A percentile compares a stretch with the other conserved stretches of the same genome.
These are phyloP conservation scores for Penicillium sp. DNA, from an alignment of 2,329 filamentous ascomycete genomes.

Conservation along the genomic window DNA sequence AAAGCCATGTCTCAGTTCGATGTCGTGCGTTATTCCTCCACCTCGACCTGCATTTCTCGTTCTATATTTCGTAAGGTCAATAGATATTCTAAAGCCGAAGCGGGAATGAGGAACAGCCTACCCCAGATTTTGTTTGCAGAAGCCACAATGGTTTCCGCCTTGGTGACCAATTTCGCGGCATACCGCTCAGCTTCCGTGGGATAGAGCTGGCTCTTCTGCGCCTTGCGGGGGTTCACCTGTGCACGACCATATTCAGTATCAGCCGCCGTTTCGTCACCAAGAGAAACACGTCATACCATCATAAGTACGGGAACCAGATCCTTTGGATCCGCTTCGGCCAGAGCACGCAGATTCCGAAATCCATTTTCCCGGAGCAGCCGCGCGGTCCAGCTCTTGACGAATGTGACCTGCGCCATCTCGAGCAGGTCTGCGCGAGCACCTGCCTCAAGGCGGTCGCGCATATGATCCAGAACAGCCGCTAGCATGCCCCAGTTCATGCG, in stretches of 20 bases:
- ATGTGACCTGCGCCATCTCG: slow-evolving; percentile 67
- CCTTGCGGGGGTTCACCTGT: slow-evolving; percentile 65
- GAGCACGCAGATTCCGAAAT: slow-evolving; percentile 63
- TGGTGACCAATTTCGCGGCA: slow-evolving; percentile 61
- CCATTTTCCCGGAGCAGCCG: slow-evolving; percentile 73
- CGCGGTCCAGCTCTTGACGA: slow-evolving; percentile 74
- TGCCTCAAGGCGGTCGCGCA: slow-evolving; percentile 68
- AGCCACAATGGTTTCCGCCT: slow-evolving; percentile 65
- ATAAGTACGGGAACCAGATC: slow-evolving; percentile 70
- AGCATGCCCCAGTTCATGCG: slow-evolving; percentile 74
- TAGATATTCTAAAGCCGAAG: background rate
- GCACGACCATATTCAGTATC: slow-evolving; percentile 6
- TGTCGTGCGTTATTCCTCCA: slow-evolving; percentile 40
- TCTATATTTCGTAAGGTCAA: slow-evolving; percentile 26
- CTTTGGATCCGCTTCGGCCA: slow-evolving; percentile 66
- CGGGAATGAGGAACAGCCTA: slow-evolving; percentile 20
- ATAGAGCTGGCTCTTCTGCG: slow-evolving; percentile 50
- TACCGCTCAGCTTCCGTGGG: slow-evolving; percentile 59
- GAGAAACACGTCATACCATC: slow-evolving; percentile 51
- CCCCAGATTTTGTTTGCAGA: slow-evolving; percentile 69
- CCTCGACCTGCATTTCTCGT: slow-evolving; percentile 36
- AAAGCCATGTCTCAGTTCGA: too few relatives aligned
- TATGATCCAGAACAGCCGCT: slow-evolving; percentile 70
- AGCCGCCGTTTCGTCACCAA: background rate
- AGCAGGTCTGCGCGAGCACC: slow-evolving; percentile 69